These are phyloP conservation scores for Crepidotus sp. DNA, from an alignment of 1,284 basidiomycete genomes.

Conservation along the genomic window DNA sequence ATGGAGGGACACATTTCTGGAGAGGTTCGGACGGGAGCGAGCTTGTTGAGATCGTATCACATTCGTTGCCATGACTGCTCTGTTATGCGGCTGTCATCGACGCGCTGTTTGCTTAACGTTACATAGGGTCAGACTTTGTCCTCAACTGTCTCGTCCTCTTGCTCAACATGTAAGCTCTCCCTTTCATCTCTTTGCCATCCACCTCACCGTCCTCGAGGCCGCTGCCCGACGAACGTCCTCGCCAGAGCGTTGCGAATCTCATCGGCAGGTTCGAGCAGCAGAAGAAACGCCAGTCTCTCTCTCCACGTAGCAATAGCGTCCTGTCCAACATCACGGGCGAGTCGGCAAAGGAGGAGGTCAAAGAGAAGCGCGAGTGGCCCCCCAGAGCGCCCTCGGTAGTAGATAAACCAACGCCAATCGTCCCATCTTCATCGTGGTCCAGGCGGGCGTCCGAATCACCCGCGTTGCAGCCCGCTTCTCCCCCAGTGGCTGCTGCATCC, in stretches of 20 bases:
- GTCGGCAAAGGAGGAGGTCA: slow-evolving; percentile 51
- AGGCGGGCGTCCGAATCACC: slow-evolving; percentile 18
- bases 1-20: slow-evolving; percentile 39
- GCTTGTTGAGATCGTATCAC: slow-evolving; percentile 21
- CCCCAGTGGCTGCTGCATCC: slow-evolving; percentile 12
- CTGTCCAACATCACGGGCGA: slow-evolving; percentile 56
- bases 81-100: slow-evolving; percentile 2
- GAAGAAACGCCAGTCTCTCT: slow-evolving; percentile 48
- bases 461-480: slow-evolving; percentile 7
- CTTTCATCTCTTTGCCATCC: slow-evolving; percentile 1
- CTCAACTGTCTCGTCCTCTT: neutral
- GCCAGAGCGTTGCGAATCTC: slow-evolving; percentile 73
- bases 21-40: slow-evolving; percentile 18
- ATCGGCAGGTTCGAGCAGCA: slow-evolving; percentile 76
- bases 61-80: neutral
- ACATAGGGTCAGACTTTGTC: neutral
- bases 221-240: slow-evolving; percentile 73
- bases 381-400: slow-evolving; percentile 34
- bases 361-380: slow-evolving; percentile 72
- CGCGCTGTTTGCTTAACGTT: neutral
- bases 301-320: slow-evolving; percentile 51
- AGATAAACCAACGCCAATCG: slow-evolving; percentile 27
- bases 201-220: slow-evolving; percentile 39
- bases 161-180: slow-evolving; percentile 16
- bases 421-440: slow-evolving; percentile 25